Evolutionary conservation across 2,329 filamentous ascomycete species (phyloP), one percentile per base, ranked within the genome.

Genomic region (Lecanicillium sp.): DNA sequence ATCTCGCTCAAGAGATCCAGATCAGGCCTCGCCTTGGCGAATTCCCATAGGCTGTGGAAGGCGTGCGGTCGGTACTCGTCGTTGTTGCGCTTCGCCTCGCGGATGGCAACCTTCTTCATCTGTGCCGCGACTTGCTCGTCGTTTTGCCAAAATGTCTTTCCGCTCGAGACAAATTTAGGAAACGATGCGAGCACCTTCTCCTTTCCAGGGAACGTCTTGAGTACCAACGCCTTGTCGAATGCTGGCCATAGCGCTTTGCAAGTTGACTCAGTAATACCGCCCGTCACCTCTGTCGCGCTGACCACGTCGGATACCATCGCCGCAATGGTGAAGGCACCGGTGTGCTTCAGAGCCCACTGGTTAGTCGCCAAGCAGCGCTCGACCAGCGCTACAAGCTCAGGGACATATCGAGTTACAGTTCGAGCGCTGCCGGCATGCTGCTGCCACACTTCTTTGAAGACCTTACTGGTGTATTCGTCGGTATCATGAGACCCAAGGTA

Each of bases 131-230:
- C 66, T 9, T 62, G 60, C 0, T 62, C 52, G 54, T 84, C 77
- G 5, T 65, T 63, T 39, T 71, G 67, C 72, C 81, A 83, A 24
- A 87, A 69, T 7, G 64, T 65, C 54, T 75, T 76, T 0, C 78
- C 79, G 53, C 83, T 80, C 58, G 80, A 75, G 1, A 86, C 81
- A 57, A 97, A 93, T 50, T 81, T 78, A 4, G 89, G 84, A 63
- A 93, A 89, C 5, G 87, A 84, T 36, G 82, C 76, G 3, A 97
- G 73, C 26, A 98, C 79, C 55, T 81, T 83, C 66, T 96, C 90
- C 62, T 98, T 98, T 19, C 89, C 89, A 1, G 86, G 78, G 74
- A 95, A 98, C 1, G 90, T 95, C 73, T 96, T 97, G 11, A 95
- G 81, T 2, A 81, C 79, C 33, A 97, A 68, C 1, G 87, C 82